Evolutionary conservation across 2,329 filamentous ascomycete species (phyloP), one percentile per base, ranked within the genome.

Genomic region (Fusarium globosum): DNA sequence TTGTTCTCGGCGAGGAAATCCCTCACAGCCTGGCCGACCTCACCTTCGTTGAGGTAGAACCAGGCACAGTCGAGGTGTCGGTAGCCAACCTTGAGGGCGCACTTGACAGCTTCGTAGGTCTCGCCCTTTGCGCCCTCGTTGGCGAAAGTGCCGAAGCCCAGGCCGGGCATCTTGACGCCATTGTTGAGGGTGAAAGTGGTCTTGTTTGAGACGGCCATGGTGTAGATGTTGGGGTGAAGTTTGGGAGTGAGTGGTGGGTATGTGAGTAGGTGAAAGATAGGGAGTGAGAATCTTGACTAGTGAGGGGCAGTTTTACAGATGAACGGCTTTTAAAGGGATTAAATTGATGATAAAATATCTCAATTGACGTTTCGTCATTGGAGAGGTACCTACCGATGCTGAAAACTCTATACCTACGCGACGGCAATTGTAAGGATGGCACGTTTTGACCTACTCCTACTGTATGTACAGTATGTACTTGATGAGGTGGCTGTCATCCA

Each of bases 71-170:
- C 87, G 65, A 86, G 83, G 71, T 86, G 84, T 51, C 83, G 79
- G 73, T 85, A 86, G 35, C 85, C 85, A 33, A 77, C 74, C 58
- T 81, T 80, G 45, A 87, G 81, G 69, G 88, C 88, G 42, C 81
- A 79, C 23, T 61, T 85, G 58, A 83, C 79, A 42, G 80, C 79
- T 46, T 78, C 72, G 72, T 78, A 78, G 39, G 76, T 78, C 65
- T 78, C 76, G 3, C 76, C 76, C 71, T 76, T 77, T 33, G 80
- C 73, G 36, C 80, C 91, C 82, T 93, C 91, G 80, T 88, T 92
- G 80, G 89, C 88, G 78, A 91, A 92, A 75, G 90, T 92, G 75
- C 90, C 90, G 76, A 92, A 92, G 33, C 90, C 90, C 38, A 92
- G 82, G 53, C 85, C 89, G 69, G 90, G 90, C 74, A 92, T 89